Base-by-base conservation (phyloP, 352 stramenopile genomes). In the Peronospora belbahrii region DNA sequence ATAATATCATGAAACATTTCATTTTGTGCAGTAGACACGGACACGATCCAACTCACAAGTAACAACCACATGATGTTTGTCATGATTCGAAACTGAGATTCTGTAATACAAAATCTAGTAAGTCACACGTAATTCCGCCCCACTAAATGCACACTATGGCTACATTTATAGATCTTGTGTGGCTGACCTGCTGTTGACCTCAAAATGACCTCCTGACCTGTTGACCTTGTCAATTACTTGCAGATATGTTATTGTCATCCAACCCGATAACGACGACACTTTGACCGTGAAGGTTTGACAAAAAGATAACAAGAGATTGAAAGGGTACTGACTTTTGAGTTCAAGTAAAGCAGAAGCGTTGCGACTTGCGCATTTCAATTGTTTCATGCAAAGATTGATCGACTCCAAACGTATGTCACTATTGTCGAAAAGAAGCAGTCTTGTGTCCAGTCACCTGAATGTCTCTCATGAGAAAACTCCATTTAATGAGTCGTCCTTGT, bases 311-410 rank as follows among this genome's bases (percentile, higher is more conserved):
- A 70, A 33, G 44, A 75, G 18, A 59, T 63, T 6, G 72, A 84
- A 15, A 58, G 63, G 20, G 60, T 62, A 18, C 68, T 87, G 4
- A 42, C 43, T 53, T 7, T 47, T 38, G 2, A 83, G 67, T 52
- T 72, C 75, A 24, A 83, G 59, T 38, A 74, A 87, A 48, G 75
- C 83, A 56, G 72, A 84, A 42, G 84, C 71, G 2, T 35, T 83
- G 52, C 59, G 43, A 5, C 52, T 83, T 19, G 65, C n/a, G n/a
- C n/a, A n/a, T n/a, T n/a, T n/a, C n/a, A n/a, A n/a, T n/a, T n/a
- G n/a, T n/a, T 36, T 32, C 2, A 46, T 14, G 54, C 45, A 4
- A 72, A 87, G 33, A 84, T 87, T 34, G 58, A 72, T 45, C 65
- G 55, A 11, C 50, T 78, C 6, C 45, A 62, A 47, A 67, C 52